phyloP scores from a whole-genome alignment of 148 eudicot species.

The Talinum fruticosum region DNA sequence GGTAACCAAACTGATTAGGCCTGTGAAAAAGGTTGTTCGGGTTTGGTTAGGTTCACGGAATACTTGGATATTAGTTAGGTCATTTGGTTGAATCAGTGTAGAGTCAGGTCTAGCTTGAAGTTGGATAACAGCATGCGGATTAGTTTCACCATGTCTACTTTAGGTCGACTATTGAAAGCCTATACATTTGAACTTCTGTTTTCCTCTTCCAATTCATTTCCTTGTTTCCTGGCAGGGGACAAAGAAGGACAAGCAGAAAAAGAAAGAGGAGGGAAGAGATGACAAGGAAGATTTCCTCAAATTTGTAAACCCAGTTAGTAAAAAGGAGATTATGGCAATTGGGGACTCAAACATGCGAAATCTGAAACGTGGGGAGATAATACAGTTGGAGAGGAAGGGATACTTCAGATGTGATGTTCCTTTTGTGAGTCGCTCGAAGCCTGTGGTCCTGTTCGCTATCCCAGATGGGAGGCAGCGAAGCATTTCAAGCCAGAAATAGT shows the following conservation, averaged over 20 bases:
- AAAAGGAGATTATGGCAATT: constrained; percentile 64
- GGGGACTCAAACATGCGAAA: constrained; percentile 93
- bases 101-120: neutral
- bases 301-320: constrained; percentile 70
- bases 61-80: no score
- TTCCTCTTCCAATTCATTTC: no score
- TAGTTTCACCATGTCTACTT: neutral
- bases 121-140: neutral
- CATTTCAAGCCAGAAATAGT: constrained; percentile 21
- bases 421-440: constrained; percentile 61
- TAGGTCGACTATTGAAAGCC: no score
- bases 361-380: constrained; percentile 67
- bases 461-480: constrained; percentile 89
- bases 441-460: constrained; percentile 73
- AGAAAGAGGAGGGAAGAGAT: constrained; percentile 57
- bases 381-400: constrained; percentile 94
- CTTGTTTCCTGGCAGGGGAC: neutral
- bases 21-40: neutral
- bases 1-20: neutral
- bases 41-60: neutral
- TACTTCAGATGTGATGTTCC: constrained; percentile 90
- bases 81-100: no score
- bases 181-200: no score
- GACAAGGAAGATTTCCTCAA: constrained; percentile 76
- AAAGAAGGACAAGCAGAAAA: neutral